Evolutionary conservation across 257 asterid species (phyloP), one percentile per base, ranked within the genome.

Genomic region (Cynanchum wilfordii): DNA sequence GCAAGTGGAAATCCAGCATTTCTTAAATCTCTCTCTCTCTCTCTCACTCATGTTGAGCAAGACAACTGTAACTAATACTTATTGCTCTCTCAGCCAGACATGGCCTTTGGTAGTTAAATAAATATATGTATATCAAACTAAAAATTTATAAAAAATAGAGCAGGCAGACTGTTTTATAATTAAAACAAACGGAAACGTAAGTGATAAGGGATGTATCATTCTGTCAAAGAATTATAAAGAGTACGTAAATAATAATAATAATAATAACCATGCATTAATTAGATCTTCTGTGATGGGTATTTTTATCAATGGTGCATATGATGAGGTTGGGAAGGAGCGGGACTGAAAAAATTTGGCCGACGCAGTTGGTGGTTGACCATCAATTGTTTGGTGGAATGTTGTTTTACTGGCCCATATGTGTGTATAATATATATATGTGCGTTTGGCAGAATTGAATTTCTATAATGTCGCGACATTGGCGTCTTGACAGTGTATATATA

Each of bases 361-460:
- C 13, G 17, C 10, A 5, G 15, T 52, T 33, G 47, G 40, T 30
- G 12, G 29, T 20, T 17, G 25, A 33, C 49, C 55, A 40, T 38
- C 20, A 66, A 66, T 69, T 52, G 38, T 70, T 70, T 70, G 30
- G 66, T n/a, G 38, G 49, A 36, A 54, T 9, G 63, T 36, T 33
- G 62, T 33, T 54, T 29, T 54, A n/a, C n/a, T 51, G 52, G n/a
- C 2, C 45, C 6, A 50, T 50, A 50, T 16, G 16, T 13, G 5
- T 50, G 16, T 50, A 50, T 50, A 50, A 50, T 50, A 50, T 50
- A 50, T 50, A 50, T 8, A 9, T 19, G 4, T 49, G 38, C 7
- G 19, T 49, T 11, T 68, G 22, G 59, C n/a, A 47, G 50, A 47
- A 15, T 36, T 47, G 24, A 45, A 3, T n/a, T 50, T 17, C 60